Base-by-base conservation (phyloP, 352 stramenopile genomes). In the Phytophthora palmivora region DNA sequence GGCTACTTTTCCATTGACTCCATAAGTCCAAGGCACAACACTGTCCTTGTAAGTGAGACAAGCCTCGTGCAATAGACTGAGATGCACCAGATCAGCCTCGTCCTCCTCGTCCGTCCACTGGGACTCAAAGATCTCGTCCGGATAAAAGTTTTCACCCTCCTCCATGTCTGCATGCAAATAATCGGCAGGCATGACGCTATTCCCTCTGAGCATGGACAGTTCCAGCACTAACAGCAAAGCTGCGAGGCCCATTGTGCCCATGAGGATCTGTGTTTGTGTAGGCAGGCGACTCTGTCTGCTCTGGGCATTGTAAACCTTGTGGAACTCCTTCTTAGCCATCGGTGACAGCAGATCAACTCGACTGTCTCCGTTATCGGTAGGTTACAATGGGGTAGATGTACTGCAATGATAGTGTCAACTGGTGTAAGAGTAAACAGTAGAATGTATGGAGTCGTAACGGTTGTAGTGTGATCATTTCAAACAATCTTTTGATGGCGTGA, bases 31-130 rank as follows among this genome's bases (percentile, higher is more conserved):
- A n/a, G 73, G 67, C n/a, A 87, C 66, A 22, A 77, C 70, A 37
- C 70, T 83, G 44, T 84, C 72, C 21, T 69, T 71, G 46, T 74
- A 57, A n/a, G 22, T 51, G 11, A 78, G 62, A 55, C 78, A 90
- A 49, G 68, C 74, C 18, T 77, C 57, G 36, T 90, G 78, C 47
- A 90, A 57, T 37, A 81, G 58, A 46, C 68, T 76, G 50, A 89
- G 62, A 33, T 89, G 76, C 51, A 88, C 53, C 24, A 78, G 51
- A 28, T 88, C 77, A 2, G 33, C 14, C 10, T 72, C 59, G 14
- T 44, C 39, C 16, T 80, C 74, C 11, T 79, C 51, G 14, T 67
- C 36, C 15, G 70, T 70, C 62, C 73, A 76, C 11, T 69, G 15
- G 21, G 70, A 80, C 37, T 63, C 39, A 21, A 84, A 49, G 61